Percentiles rank a stretch among this genome's conserved stretches.
Evolutionary conservation across 2,329 filamentous ascomycete species (phyloP).

Genomic region (Madurella mycetomatis): DNA sequence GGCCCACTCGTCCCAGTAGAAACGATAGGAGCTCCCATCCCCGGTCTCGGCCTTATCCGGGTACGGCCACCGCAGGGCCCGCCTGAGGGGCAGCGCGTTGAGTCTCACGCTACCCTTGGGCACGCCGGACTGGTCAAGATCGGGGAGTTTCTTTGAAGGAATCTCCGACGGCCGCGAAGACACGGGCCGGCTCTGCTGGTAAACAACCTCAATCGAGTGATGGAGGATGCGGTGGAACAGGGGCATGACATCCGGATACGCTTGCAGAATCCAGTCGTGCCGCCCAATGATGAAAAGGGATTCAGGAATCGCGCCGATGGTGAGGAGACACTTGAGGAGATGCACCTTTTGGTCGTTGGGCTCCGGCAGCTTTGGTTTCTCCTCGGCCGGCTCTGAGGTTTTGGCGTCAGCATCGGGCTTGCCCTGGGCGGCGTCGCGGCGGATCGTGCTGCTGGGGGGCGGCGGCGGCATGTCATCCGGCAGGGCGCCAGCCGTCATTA

Average conservation of each 20-base stretch:
- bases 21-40: conserved; percentile 77
- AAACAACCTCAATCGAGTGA: conserved; percentile 74
- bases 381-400: conserved; percentile 39
- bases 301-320: conserved; percentile 89
- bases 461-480: conserved; percentile 69
- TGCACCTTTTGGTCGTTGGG: conserved; percentile 84
- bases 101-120: conserved; percentile 66
- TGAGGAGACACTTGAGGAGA: conserved; percentile 77
- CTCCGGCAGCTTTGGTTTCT: conserved; percentile 57
- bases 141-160: conserved; percentile 43
- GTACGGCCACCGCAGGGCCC: conserved; percentile 76
- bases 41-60: conserved; percentile 72
- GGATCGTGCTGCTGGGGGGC: conserved; percentile 36
- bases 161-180: conserved; percentile 28
- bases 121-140: conserved; percentile 60
- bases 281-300: conserved; percentile 81
- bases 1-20: conserved; percentile 96
- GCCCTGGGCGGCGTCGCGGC: conserved; percentile 47
- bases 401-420: conserved; percentile 54
- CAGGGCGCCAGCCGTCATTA: conserved; percentile 81
- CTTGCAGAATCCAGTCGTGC: conserved; percentile 88
- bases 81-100: conserved; percentile 55
- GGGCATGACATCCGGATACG: conserved; percentile 74
- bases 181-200: conserved; percentile 42
- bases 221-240: conserved; percentile 80